A percentile compares a stretch with the other conserved stretches of the same genome.
Conservation (phyloP, 768 basidiomycete species). For the Naematelia aurantialba region DNA sequence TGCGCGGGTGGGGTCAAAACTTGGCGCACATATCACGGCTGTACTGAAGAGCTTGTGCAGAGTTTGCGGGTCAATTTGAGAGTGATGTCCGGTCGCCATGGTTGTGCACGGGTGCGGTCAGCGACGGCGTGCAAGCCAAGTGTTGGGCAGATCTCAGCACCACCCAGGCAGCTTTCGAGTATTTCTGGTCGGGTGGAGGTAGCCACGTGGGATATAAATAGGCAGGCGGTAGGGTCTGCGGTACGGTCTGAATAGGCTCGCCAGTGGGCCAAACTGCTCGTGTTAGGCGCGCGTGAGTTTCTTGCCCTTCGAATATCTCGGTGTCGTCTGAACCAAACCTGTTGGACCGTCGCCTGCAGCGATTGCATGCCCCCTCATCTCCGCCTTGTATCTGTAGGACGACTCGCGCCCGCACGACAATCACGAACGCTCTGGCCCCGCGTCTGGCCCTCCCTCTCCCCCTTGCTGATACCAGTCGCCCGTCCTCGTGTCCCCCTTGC, state of each 20-base stretch:
- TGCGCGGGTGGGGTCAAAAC: not conserved
- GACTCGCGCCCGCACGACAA: not conserved
- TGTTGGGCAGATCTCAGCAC: too few species aligned
- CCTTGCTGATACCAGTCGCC: not conserved
- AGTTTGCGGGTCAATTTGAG: conserved; percentile 1
- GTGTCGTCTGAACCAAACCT: not conserved
- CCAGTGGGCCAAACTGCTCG: conserved; percentile 1
- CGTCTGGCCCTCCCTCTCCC: not conserved
- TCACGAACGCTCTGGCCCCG: too few species aligned
- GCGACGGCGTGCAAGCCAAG: not conserved
- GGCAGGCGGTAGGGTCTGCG: too few species aligned
- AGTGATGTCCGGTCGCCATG: conserved; percentile 1
- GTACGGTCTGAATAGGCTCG: too few species aligned
- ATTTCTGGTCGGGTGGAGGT: too few species aligned
- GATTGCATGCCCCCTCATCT: conserved; percentile 23
- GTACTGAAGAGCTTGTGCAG: conserved; percentile 34
- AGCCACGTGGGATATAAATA: not conserved
- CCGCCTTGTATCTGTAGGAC: not conserved
- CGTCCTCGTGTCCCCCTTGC: not conserved
- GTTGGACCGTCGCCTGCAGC: not conserved
- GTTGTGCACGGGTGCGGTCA: not conserved
- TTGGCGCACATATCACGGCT: conserved; percentile 24
- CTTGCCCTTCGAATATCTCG: too few species aligned
- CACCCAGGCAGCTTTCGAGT: too few species aligned
- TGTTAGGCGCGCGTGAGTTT: too few species aligned